These are phyloP conservation scores for Phytophthora megakarya DNA, from an alignment of 352 stramenopile genomes.

Conservation along the genomic window DNA sequence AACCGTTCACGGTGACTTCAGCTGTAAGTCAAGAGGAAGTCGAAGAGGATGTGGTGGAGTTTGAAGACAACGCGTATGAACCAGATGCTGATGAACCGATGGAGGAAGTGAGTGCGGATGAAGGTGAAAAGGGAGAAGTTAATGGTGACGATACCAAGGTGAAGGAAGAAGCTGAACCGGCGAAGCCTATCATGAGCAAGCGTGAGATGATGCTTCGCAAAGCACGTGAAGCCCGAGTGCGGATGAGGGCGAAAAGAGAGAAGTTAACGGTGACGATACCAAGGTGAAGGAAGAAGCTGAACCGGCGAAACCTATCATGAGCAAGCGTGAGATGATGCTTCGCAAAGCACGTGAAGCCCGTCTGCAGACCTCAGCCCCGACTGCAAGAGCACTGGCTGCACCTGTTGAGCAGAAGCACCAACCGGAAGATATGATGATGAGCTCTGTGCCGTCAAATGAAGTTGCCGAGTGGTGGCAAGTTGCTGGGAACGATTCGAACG, in stretches of 20 bases:
- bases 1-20: constrained; percentile 17
- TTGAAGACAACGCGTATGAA: constrained; percentile 42
- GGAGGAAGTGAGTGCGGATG: constrained; percentile 39
- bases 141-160: constrained; percentile 16
- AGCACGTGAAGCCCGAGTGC: constrained; percentile 29
- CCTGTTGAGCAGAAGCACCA: constrained; percentile 35
- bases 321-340: constrained; percentile 80
- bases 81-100: constrained; percentile 38
- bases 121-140: constrained; percentile 26
- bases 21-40: constrained; percentile 14
- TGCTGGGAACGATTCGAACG: constrained; percentile 31
- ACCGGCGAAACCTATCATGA: constrained; percentile 40
- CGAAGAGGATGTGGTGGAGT: constrained; percentile 36
- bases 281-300: constrained; percentile 19
- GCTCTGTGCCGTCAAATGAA: constrained; percentile 84
- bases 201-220: constrained; percentile 78
- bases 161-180: neutral
- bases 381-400: constrained; percentile 55
- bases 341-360: constrained; percentile 61
- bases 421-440: constrained; percentile 28
- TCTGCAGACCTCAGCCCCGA: constrained; percentile 69
- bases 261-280: too few species aligned
- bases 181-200: constrained; percentile 59
- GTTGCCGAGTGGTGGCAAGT: constrained; percentile 85
- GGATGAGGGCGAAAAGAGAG: too few species aligned